These are phyloP conservation scores for Hordeum marinum DNA, from an alignment of 176 grass and related monocot species.

Conservation along the genomic window DNA sequence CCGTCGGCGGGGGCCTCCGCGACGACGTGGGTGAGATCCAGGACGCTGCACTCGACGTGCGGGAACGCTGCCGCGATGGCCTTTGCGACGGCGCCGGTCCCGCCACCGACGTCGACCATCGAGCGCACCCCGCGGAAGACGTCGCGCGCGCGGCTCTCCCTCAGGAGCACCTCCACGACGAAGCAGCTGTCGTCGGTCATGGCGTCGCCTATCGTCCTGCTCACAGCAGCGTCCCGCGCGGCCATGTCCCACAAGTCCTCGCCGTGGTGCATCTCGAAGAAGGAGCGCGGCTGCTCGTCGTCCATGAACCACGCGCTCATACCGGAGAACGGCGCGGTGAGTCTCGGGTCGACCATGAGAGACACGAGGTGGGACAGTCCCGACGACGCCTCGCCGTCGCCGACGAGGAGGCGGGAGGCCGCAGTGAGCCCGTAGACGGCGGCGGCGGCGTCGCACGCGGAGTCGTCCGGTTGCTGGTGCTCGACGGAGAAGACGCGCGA, in stretches of 20 bases:
- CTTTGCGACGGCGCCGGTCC: slow-evolving; percentile 7
- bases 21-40: slow-evolving; percentile 34
- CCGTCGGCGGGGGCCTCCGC: background rate
- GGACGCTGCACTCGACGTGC: slow-evolving; percentile 28
- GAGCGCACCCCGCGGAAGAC: slow-evolving; percentile 20
- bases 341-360: background rate
- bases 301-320: slow-evolving; percentile 23
- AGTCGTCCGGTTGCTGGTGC: background rate
- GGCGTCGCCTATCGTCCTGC: slow-evolving; percentile 16
- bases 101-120: slow-evolving; percentile 41
- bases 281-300: background rate
- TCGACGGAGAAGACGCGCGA: background rate
- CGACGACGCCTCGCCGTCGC: background rate
- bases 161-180: slow-evolving; percentile 29
- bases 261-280: slow-evolving; percentile 14
- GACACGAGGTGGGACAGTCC: background rate
- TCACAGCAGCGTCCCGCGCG: background rate
- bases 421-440: background rate
- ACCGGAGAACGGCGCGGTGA: background rate
- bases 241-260: slow-evolving; percentile 25
- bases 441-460: background rate
- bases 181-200: slow-evolving; percentile 36
- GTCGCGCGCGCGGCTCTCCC: background rate
- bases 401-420: background rate
- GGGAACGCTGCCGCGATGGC: slow-evolving; percentile 31